Evolutionary conservation across 2,329 filamentous ascomycete species (phyloP).

Genomic region (Fusarium graminum): DNA sequence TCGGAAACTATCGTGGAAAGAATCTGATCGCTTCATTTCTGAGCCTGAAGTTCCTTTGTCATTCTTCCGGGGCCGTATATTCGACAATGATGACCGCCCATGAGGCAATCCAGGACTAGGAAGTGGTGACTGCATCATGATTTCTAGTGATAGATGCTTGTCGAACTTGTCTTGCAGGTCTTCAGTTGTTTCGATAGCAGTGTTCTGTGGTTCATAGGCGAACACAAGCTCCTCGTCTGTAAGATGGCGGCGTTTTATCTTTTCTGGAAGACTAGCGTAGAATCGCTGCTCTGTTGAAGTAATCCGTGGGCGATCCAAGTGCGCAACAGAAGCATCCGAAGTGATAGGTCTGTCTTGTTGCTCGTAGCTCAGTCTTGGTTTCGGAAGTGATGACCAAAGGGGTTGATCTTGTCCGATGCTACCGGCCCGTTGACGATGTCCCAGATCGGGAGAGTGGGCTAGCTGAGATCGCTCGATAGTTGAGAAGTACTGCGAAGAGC

Average conservation of each 20-base stretch:
- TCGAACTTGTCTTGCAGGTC: slow-evolving; percentile 35
- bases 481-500: slow-evolving; percentile 73
- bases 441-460: slow-evolving; percentile 59
- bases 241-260: slow-evolving; percentile 78
- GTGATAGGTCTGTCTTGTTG: slow-evolving; percentile 35
- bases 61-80: slow-evolving; percentile 45
- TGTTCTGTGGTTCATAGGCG: slow-evolving; percentile 52
- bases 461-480: slow-evolving; percentile 78
- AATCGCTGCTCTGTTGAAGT: slow-evolving; percentile 73
- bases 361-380: slow-evolving; percentile 33
- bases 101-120: slow-evolving; percentile 43
- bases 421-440: slow-evolving; percentile 30
- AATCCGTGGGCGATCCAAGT: slow-evolving; percentile 49
- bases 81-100: slow-evolving; percentile 41
- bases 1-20: slow-evolving; percentile 75
- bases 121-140: slow-evolving; percentile 43
- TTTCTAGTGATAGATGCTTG: slow-evolving; percentile 44
- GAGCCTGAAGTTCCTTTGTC: slow-evolving; percentile 35
- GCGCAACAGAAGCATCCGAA: slow-evolving; percentile 35
- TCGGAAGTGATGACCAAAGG: slow-evolving; percentile 26
- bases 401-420: slow-evolving; percentile 40
- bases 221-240: slow-evolving; percentile 78
- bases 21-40: slow-evolving; percentile 59
- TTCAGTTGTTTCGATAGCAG: slow-evolving; percentile 56
- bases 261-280: slow-evolving; percentile 78